A percentile compares a stretch with the other conserved stretches of the same genome.
Evolutionary conservation across 2,329 filamentous ascomycete genomes (phyloP).

Genomic region (Cercospora sesami): DNA sequence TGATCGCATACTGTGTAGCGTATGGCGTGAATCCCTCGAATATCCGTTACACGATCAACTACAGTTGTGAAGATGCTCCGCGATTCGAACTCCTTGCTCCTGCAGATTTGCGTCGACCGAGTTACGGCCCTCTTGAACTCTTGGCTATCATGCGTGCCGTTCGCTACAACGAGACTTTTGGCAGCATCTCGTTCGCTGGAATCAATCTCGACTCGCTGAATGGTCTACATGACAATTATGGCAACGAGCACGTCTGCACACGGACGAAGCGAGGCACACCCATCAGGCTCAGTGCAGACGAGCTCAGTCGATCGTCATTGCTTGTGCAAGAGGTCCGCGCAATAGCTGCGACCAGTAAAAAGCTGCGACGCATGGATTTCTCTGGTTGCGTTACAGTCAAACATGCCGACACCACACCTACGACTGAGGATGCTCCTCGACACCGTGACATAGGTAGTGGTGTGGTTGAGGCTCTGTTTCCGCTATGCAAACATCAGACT

Average conservation of each 20-base stretch:
- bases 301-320: conserved; percentile 57
- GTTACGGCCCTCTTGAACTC: conserved; percentile 64
- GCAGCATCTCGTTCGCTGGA: conserved; percentile 65
- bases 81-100: conserved; percentile 65
- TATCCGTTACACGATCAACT: conserved; percentile 63
- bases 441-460: conserved; percentile 64
- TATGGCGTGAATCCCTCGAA: conserved; percentile 68
- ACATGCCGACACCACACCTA: conserved; percentile 46
- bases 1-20: conserved; percentile 68
- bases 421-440: conserved; percentile 44
- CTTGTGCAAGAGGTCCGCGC: conserved; percentile 69
- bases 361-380: conserved; percentile 65
- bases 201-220: conserved; percentile 66
- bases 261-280: conserved; percentile 60
- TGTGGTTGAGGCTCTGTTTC: conserved; percentile 68
- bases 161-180: conserved; percentile 69
- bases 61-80: conserved; percentile 65
- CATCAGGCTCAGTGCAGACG: conserved; percentile 54
- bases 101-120: conserved; percentile 50
- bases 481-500: conserved; percentile 64
- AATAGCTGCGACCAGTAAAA: conserved; percentile 64
- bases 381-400: conserved; percentile 60
- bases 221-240: conserved; percentile 59
- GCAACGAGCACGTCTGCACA: conserved; percentile 62
- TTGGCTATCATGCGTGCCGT: conserved; percentile 68